A percentile compares a stretch with the other conserved stretches of the same genome.
These are phyloP conservation scores for Mucor irregularis DNA, from an alignment of 371 early-diverging fungal species.

Conservation along the genomic window DNA sequence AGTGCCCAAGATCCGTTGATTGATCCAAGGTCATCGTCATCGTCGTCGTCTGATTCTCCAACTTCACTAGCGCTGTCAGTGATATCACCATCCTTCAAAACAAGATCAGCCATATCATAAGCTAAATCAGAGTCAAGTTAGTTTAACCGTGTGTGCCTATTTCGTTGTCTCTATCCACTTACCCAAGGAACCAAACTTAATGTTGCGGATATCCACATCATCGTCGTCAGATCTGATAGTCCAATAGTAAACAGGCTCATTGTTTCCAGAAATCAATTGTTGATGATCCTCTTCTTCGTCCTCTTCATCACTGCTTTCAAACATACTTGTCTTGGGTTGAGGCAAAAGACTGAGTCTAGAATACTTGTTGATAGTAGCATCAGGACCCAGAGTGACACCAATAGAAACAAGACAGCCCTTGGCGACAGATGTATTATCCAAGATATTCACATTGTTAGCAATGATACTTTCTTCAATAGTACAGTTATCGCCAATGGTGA, in stretches of 20 bases:
- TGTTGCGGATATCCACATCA: slow-evolving; percentile 47
- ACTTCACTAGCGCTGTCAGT: slow-evolving; percentile 60
- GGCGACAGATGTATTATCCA: slow-evolving; percentile 63
- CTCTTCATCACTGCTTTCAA: slow-evolving; percentile 51
- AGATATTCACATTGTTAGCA: slow-evolving; percentile 67
- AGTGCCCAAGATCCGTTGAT: slow-evolving; percentile 38
- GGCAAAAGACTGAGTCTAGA: slow-evolving; percentile 65
- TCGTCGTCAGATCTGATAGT: slow-evolving; percentile 41
- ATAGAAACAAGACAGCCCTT: slow-evolving; percentile 75
- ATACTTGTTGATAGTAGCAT: slow-evolving; percentile 65
- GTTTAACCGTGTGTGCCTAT: not conserved
- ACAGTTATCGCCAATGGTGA: slow-evolving; percentile 68
- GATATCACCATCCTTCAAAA: slow-evolving; percentile 36
- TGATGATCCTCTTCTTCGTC: slow-evolving; percentile 44
- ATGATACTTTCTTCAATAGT: slow-evolving; percentile 70
- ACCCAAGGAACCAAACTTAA: slow-evolving; percentile 41
- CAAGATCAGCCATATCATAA: slow-evolving; percentile 44
- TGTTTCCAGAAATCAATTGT: slow-evolving; percentile 37
- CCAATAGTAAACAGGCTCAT: slow-evolving; percentile 53
- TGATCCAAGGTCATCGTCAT: slow-evolving; percentile 36
- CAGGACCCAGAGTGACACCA: slow-evolving; percentile 76
- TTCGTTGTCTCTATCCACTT: too few relatives aligned
- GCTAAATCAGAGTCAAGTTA: slow-evolving; percentile 17
- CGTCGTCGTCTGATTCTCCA: slow-evolving; percentile 56
- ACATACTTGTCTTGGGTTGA: slow-evolving; percentile 45